Base-by-base conservation (phyloP, 2,329 filamentous ascomycete genomes). In the Talaromyces sp. region DNA sequence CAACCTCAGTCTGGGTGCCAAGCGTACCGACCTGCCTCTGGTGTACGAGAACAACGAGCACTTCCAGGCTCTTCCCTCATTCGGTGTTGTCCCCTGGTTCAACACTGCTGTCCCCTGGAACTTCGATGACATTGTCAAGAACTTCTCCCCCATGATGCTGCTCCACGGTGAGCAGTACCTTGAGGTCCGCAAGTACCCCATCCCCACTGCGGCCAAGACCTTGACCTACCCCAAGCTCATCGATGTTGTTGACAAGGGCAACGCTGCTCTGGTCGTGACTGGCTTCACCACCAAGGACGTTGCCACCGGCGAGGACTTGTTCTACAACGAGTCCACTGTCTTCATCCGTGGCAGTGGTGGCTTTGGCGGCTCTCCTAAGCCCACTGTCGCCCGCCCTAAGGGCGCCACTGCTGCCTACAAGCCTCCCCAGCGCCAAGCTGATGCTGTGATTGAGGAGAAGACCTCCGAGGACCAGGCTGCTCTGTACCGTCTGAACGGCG, bases 91-190 rank as follows among this genome's bases (percentile, higher is more conserved):
- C 65, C 94, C 94, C n/a, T 89, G 87, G 66, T 97, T 97, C 79
- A 88, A 88, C 76, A 87, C 91, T 55, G 82, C 89, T 62, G 79
- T 86, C 56, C 90, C 93, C 24, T 97, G 89, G 80, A 86, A 81
- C 73, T 82, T 94, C 66, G 84, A 86, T 68, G 85, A 92, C 52
- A 83, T 99, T 56, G 88, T 97, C 24, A 91, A 92, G 72, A 96
- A 97, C 82, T 99, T 97, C 81, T 91, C 86, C 33, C 93, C 92
- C 57, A 97, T 96, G 91, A 97, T 97, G 91, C 86, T 99, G 46
- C 88, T 99, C 20, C 94, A 99, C 78, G 94, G 94, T 70, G 94
- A 99, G 81, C 94, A 99, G 76, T 99, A 92, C 78, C 90, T 99
- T 60, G 94, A 99, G 77, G 84, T 99, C 68, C 86, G 87, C 70